Conservation (phyloP, 2,329 filamentous ascomycete species). For the Beauveria asiatica region DNA sequence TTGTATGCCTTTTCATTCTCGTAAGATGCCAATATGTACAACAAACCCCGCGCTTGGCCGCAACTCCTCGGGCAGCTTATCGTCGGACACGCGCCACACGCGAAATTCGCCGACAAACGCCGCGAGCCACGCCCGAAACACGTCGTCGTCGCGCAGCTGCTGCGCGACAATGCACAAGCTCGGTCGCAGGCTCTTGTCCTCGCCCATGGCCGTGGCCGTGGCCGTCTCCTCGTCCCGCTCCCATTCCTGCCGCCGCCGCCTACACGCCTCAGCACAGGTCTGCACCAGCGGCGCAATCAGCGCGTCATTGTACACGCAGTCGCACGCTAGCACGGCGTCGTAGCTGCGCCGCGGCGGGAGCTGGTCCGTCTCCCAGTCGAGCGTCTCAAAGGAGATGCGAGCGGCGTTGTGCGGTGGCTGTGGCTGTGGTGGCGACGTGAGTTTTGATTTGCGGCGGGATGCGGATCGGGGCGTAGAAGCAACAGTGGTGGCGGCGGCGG, state of each 20-base stretch:
- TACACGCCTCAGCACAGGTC: conserved; percentile 68
- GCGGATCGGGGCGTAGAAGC: neutral
- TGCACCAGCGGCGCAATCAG: conserved; percentile 75
- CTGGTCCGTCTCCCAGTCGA: conserved; percentile 77
- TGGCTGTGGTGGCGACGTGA: neutral
- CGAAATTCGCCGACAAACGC: conserved; percentile 59
- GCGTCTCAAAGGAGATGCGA: conserved; percentile 43
- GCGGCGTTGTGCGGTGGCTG: neutral
- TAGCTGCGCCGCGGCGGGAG: conserved; percentile 47
- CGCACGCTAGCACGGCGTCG: conserved; percentile 73
- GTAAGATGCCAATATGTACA: conserved; percentile 67
- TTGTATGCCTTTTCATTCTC: conserved; percentile 16
- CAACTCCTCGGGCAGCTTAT: conserved; percentile 49
- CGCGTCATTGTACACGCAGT: conserved; percentile 92
- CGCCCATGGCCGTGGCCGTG: neutral
- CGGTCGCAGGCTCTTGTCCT: neutral
- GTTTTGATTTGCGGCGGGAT: neutral
- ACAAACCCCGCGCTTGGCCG: conserved; percentile 64
- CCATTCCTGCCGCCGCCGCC: conserved; percentile 34
- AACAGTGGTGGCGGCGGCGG: neutral
- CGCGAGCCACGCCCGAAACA: conserved; percentile 74
- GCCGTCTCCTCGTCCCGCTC: conserved; percentile 12
- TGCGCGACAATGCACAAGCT: conserved; percentile 73
- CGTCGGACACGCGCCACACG: conserved; percentile 68
- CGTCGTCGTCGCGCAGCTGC: conserved; percentile 75